Conservation (phyloP, 108 stramenopile genomes). For the Skeletonema costatum region DNA sequence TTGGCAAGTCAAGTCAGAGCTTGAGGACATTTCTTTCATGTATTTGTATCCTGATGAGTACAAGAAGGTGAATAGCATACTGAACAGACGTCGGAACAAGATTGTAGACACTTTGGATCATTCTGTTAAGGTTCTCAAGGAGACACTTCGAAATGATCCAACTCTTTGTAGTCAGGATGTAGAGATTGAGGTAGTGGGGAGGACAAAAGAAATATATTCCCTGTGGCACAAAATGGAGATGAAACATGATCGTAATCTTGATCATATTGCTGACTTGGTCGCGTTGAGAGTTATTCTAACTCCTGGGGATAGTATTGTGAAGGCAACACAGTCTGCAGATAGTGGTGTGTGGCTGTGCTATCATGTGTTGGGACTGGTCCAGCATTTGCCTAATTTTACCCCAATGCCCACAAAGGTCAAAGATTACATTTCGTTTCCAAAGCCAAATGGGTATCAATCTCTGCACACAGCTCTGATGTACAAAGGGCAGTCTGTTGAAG, state of each 20-base stretch:
- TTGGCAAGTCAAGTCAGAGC: conserved; percentile 95
- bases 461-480: conserved; percentile 90
- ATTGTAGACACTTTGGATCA: conserved; percentile 80
- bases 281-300: conserved; percentile 91
- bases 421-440: conserved; percentile 95
- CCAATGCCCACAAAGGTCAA: conserved; percentile 90
- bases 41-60: conserved; percentile 93
- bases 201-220: conserved; percentile 93
- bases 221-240: conserved; percentile 96
- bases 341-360: conserved; percentile 92
- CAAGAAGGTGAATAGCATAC: conserved; percentile 72
- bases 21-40: conserved; percentile 96
- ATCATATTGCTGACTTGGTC: conserved; percentile 91
- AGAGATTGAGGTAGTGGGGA: conserved; percentile 77
- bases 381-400: conserved; percentile 88
- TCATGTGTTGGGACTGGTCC: conserved; percentile 91
- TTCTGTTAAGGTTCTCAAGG: conserved; percentile 71
- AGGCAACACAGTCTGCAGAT: conserved; percentile 59
- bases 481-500: conserved; percentile 92
- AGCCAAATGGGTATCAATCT: conserved; percentile 94
- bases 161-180: conserved; percentile 71
- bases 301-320: conserved; percentile 33
- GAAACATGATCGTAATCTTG: conserved; percentile 79
- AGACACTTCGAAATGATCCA: conserved; percentile 71
- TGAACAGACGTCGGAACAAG: conserved; percentile 68